These are phyloP conservation scores for Teratosphaeria pseudoeucalypti DNA, from an alignment of 2,329 filamentous ascomycete genomes.

Conservation along the genomic window DNA sequence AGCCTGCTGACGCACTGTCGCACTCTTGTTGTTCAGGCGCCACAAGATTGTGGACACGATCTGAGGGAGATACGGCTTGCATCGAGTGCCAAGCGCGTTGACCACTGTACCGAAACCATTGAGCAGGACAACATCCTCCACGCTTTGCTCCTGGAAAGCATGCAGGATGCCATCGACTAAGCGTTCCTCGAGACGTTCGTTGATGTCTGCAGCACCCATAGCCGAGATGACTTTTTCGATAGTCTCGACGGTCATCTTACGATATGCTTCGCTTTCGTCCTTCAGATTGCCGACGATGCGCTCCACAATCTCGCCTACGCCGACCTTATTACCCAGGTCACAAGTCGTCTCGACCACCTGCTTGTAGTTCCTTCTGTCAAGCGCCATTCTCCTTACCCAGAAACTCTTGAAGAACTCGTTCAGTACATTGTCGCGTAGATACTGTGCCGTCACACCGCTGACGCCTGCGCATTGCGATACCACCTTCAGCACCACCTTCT, in stretches of 20 bases:
- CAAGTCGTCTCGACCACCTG: slow-evolving; percentile 98
- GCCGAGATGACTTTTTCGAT: slow-evolving; percentile 93
- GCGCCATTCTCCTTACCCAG: slow-evolving; percentile 92
- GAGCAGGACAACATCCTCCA: slow-evolving; percentile 90
- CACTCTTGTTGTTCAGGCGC: slow-evolving; percentile 94
- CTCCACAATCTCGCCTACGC: slow-evolving; percentile 87
- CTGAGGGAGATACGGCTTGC: slow-evolving; percentile 93
- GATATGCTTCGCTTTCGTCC: slow-evolving; percentile 93
- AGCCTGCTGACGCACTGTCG: slow-evolving; percentile 91
- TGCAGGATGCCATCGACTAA: slow-evolving; percentile 91
- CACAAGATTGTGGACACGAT: slow-evolving; percentile 95
- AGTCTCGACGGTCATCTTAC: slow-evolving; percentile 98
- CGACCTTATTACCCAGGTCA: slow-evolving; percentile 95
- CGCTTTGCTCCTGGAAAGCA: slow-evolving; percentile 95
- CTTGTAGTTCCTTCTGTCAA: slow-evolving; percentile 95
- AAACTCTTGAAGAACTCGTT: slow-evolving; percentile 98
- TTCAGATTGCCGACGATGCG: slow-evolving; percentile 91
- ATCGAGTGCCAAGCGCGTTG: slow-evolving; percentile 83
- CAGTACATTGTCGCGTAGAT: slow-evolving; percentile 89
- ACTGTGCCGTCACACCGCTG: slow-evolving; percentile 86
- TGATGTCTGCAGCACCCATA: slow-evolving; percentile 86
- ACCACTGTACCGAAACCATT: slow-evolving; percentile 98
- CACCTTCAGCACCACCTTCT: slow-evolving; percentile 96
- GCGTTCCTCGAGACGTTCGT: slow-evolving; percentile 81
- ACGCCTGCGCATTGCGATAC: slow-evolving; percentile 92